Percentiles rank a stretch among this genome's conserved stretches.
These are phyloP conservation scores for Sporormia fimetaria DNA, from an alignment of 495 filamentous ascomycete genomes.

Conservation along the genomic window DNA sequence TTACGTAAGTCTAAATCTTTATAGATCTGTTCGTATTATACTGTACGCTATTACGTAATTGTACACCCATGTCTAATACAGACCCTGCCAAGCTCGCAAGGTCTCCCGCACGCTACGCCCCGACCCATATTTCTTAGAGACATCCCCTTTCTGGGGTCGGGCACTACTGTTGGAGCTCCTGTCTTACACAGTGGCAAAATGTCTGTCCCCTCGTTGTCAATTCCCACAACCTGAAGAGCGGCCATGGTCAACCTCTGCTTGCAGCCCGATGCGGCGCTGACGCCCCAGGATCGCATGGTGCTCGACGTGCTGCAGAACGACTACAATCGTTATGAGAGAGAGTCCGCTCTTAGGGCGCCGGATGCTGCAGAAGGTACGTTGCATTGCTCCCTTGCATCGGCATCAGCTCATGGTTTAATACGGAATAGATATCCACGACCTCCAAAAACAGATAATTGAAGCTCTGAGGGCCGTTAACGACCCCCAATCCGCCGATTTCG, in stretches of 20 bases:
- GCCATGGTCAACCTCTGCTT: slow-evolving; percentile 17
- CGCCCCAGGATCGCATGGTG: slow-evolving; percentile 11
- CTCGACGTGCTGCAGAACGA: slow-evolving; percentile 11
- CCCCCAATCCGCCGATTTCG: slow-evolving; percentile 36
- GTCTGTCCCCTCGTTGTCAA: too few relatives aligned
- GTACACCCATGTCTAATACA: too few relatives aligned
- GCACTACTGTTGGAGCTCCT: too few relatives aligned
- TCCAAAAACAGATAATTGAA: slow-evolving; percentile 4
- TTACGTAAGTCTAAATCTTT: too few relatives aligned
- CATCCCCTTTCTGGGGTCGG: too few relatives aligned
- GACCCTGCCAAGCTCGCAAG: too few relatives aligned
- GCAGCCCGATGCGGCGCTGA: slow-evolving; percentile 13
- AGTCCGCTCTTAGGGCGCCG: neutral
- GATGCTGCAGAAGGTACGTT: slow-evolving; percentile 7
- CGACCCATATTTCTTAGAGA: too few relatives aligned
- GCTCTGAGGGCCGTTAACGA: slow-evolving; percentile 44
- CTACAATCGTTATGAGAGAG: slow-evolving; percentile 6
- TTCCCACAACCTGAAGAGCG: neutral
- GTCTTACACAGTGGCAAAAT: too few relatives aligned
- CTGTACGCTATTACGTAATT: too few relatives aligned
- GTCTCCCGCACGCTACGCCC: too few relatives aligned
- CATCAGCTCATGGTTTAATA: neutral
- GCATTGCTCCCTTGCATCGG: neutral
- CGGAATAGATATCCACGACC: slow-evolving; percentile 3
- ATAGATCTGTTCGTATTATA: too few relatives aligned